phyloP scores from a whole-genome alignment of 192 early-diverging fungal species.

The Gamsiella multidivaricata region DNA sequence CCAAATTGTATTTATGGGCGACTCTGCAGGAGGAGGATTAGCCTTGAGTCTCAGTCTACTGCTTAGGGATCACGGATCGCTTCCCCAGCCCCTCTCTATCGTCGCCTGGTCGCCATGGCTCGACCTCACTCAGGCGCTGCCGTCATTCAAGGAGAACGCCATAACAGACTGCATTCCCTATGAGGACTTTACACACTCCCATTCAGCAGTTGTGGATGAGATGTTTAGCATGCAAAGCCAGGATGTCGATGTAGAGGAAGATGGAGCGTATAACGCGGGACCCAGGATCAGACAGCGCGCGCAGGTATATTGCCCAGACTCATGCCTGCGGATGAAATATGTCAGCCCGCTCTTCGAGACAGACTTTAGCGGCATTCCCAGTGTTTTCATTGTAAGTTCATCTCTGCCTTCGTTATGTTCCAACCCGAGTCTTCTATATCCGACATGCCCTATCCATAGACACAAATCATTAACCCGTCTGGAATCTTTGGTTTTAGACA shows the following conservation, averaged over 20 bases:
- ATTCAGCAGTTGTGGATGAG: conserved; percentile 26
- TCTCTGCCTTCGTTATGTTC: not conserved
- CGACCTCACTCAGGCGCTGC: conserved; percentile 62
- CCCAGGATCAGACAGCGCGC: conserved; percentile 27
- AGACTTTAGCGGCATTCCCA: conserved; percentile 52
- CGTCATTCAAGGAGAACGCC: conserved; percentile 53
- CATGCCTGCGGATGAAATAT: conserved; percentile 53
- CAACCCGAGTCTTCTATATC: no score
- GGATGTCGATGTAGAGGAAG: conserved; percentile 32
- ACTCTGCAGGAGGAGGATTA: conserved; percentile 74
- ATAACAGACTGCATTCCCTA: conserved; percentile 60
- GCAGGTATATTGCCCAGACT: conserved; percentile 48
- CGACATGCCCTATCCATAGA: no score
- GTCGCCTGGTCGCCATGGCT: conserved; percentile 77
- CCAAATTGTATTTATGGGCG: conserved; percentile 71
- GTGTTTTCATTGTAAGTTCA: conserved; percentile 56
- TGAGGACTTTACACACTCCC: conserved; percentile 35
- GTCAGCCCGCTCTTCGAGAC: conserved; percentile 58
- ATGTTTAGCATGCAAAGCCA: conserved; percentile 49
- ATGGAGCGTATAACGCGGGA: conserved; percentile 18
- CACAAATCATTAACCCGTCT: no score
- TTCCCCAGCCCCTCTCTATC: conserved; percentile 65
- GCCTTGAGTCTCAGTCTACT: conserved; percentile 61
- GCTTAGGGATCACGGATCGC: conserved; percentile 59
- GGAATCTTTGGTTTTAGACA: conserved; percentile 25